These are phyloP conservation scores for Phytophthora pisi DNA, from an alignment of 352 stramenopile genomes.

Conservation along the genomic window DNA sequence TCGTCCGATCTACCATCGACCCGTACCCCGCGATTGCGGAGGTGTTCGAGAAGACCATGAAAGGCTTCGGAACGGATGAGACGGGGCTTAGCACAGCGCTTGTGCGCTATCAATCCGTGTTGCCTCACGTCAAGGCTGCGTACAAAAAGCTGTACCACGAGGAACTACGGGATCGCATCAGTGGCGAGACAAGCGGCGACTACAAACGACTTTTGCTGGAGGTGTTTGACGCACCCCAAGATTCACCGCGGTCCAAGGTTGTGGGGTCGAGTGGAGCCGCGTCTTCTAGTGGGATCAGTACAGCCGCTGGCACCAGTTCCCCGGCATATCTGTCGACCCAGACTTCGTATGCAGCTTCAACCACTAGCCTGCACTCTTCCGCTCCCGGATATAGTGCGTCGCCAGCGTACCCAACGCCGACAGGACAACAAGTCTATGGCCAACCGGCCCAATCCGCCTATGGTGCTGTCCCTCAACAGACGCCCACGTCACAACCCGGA, in stretches of 20 bases:
- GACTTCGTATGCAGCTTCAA: constrained; percentile 26
- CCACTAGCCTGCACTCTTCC: constrained; percentile 6
- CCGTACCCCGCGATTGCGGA: constrained; percentile 70
- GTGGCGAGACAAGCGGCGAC: constrained; percentile 63
- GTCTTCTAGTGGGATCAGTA: constrained; percentile 3
- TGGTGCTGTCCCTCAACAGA: constrained; percentile 10
- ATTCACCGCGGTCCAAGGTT: constrained; percentile 32
- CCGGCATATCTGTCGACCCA: constrained; percentile 26
- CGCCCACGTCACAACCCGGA: constrained; percentile 16
- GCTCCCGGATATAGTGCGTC: constrained; percentile 18
- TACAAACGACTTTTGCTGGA: constrained; percentile 66
- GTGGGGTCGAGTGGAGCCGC: constrained; percentile 18
- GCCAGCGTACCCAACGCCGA: constrained; percentile 15
- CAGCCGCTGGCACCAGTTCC: constrained; percentile 3
- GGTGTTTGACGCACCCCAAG: constrained; percentile 73
- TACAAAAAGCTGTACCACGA: constrained; percentile 69
- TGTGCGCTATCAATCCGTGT: constrained; percentile 62
- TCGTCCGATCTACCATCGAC: constrained; percentile 61
- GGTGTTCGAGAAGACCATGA: constrained; percentile 77
- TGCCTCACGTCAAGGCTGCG: constrained; percentile 56
- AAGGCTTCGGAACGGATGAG: constrained; percentile 72
- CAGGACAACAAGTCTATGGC: constrained; percentile 29
- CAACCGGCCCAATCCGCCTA: constrained; percentile 29
- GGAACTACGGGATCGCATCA: constrained; percentile 65
- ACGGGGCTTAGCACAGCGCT: constrained; percentile 57